Evolutionary conservation across 768 basidiomycete genomes (phyloP), one percentile per base, ranked within the genome.

Genomic region (Boletus insuetus): DNA sequence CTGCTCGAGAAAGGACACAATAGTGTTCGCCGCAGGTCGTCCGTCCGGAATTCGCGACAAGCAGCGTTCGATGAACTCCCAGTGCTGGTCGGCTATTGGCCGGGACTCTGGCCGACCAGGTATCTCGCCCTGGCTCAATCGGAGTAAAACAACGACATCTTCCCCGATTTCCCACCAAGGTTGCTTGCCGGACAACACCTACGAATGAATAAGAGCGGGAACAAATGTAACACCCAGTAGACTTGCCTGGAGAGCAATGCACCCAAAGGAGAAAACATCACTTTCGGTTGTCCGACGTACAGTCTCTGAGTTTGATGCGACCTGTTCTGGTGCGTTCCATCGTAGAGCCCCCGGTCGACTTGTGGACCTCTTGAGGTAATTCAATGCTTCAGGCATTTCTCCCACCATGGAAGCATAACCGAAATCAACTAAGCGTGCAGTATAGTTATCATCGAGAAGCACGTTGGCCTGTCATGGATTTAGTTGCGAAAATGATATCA

Each of bases 231-330:
- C 10, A n/a, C 29, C 29, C 17, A 7, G 22, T 9, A 12, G 16
- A 48, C 37, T 31, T 50, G 17, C 53, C 46, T 49, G 46, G 22
- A 40, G 31, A 5, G 31, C 47, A 3, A 53, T 41, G 6, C 46
- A 49, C 12, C 53, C 53, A 34, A 53, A 49, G 7, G 53, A 53
- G 22, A 41, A 53, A 11, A 53, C 11, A 49, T 53, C 53, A 26
- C 29, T 53, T 34, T 41, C 8, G 5, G 53, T 24, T 24, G 53
- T 49, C 38, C 31, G 38, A 19, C 2, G 3, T 29, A 38, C 29
- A 3, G 0, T 3, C n/a, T 31, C 6, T 8, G 16, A 13, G 8
- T 6, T 35, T 6, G 22, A 41, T 17, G 0, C 6, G 32, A 53
- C 16, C 2, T 53, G 53, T n/a, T 53, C 53, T 26, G 46, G 53